Conservation (phyloP, 164 flowering plant species). For the Magnolia kwangsiensis region DNA sequence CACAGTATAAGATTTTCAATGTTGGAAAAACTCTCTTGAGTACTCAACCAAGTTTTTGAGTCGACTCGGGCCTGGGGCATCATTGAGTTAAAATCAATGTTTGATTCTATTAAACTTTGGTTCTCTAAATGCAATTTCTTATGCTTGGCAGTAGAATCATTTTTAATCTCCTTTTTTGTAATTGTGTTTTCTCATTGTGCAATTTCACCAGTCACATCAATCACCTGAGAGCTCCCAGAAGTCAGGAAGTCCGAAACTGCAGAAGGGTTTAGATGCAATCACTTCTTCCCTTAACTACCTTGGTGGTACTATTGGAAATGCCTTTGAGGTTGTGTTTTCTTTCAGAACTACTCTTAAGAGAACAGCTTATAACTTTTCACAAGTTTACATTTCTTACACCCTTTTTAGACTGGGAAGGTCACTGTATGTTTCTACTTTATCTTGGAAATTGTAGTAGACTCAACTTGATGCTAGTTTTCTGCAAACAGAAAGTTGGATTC, state of each 20-base stretch:
- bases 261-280: conserved; percentile 66
- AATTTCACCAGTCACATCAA: conserved; percentile 37
- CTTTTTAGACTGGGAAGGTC: background rate
- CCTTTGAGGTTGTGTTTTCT: conserved; percentile 62
- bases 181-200: conserved; percentile 15
- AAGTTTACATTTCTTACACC: background rate
- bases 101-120: background rate
- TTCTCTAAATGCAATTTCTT: background rate
- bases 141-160: background rate
- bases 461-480: background rate
- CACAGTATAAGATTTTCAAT: too few relatives aligned
- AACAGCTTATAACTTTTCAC: background rate
- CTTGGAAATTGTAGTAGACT: background rate
- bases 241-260: conserved; percentile 54
- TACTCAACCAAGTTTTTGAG: background rate
- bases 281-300: conserved; percentile 74
- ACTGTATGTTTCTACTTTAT: background rate
- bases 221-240: conserved; percentile 38
- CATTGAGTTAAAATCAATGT: background rate
- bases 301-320: conserved; percentile 77
- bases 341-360: background rate
- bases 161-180: background rate
- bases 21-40: background rate
- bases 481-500: background rate
- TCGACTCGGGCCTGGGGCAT: background rate